These are phyloP conservation scores for Kwoniella heveanensis DNA, from an alignment of 768 basidiomycete genomes.

Conservation along the genomic window DNA sequence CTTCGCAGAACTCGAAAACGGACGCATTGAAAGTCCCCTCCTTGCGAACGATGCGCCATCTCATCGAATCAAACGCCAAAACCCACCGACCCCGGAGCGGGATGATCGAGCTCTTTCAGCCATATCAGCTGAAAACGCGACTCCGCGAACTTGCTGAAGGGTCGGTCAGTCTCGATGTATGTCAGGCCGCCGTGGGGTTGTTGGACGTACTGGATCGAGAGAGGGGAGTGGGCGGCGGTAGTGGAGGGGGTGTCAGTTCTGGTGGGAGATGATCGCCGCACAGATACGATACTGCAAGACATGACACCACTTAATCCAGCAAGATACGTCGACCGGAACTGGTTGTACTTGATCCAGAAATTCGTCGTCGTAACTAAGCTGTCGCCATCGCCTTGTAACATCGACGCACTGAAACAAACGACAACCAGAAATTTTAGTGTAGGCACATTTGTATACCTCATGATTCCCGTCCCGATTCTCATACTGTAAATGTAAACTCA, in stretches of 20 bases:
- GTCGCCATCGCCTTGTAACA: too few species aligned
- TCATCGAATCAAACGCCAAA: conserved; percentile 38
- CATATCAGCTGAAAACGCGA: conserved; percentile 40
- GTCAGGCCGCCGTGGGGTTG: conserved; percentile 25
- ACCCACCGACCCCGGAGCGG: conserved; percentile 37
- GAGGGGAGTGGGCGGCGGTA: conserved; percentile 3
- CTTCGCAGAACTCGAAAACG: conserved; percentile 32
- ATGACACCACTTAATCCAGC: too few species aligned
- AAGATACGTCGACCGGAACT: too few species aligned
- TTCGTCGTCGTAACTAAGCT: too few species aligned
- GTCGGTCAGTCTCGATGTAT: conserved; percentile 31
- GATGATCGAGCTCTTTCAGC: conserved; percentile 43
- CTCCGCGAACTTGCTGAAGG: conserved; percentile 30
- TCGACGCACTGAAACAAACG: too few species aligned
- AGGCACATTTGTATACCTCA: too few species aligned
- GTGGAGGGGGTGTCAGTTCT: not conserved
- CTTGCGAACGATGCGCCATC: conserved; percentile 35
- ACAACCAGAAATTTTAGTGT: too few species aligned
- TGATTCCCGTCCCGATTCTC: too few species aligned
- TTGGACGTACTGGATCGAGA: conserved; percentile 40
- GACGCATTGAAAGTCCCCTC: conserved; percentile 38
- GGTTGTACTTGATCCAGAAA: too few species aligned
- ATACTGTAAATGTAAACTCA: too few species aligned
- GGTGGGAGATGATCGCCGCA: not conserved
- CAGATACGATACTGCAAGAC: too few species aligned